Percentiles rank a stretch among this genome's conserved stretches.
Evolutionary conservation across 2,329 filamentous ascomycete species (phyloP).

Genomic region (Sphaerostilbella broomeana): DNA sequence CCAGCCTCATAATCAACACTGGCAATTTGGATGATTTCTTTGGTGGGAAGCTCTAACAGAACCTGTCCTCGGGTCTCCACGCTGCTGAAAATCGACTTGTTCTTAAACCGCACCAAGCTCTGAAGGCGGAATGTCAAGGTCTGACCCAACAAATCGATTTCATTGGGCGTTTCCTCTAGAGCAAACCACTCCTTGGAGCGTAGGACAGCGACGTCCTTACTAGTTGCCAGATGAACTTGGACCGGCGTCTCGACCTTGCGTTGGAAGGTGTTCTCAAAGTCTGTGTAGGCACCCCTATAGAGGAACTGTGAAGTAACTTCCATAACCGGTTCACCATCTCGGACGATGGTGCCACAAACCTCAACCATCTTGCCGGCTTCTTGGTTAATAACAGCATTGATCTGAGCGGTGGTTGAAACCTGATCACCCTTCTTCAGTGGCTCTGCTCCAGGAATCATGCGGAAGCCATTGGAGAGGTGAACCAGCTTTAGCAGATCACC

Average conservation of each 20-base stretch:
- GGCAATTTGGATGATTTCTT: conserved; percentile 96
- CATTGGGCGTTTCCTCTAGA: conserved; percentile 60
- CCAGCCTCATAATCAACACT: conserved; percentile 93
- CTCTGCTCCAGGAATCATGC: conserved; percentile 93
- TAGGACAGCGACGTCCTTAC: conserved; percentile 87
- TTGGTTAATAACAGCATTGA: conserved; percentile 97
- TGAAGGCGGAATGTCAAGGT: conserved; percentile 94
- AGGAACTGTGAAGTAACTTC: conserved; percentile 98
- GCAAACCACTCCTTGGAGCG: conserved; percentile 98
- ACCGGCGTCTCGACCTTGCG: conserved; percentile 93
- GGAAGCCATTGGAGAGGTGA: conserved; percentile 94
- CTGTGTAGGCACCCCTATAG: conserved; percentile 86
- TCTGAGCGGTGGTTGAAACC: conserved; percentile 84
- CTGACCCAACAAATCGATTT: conserved; percentile 83
- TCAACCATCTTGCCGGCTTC: conserved; percentile 99
- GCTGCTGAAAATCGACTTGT: conserved; percentile 82
- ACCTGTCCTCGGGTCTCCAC: conserved; percentile 92
- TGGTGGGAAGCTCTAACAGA: conserved; percentile 86
- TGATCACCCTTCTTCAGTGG: conserved; percentile 94
- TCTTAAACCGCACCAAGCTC: conserved; percentile 89
- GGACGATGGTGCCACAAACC: conserved; percentile 92
- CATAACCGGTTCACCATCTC: conserved; percentile 83
- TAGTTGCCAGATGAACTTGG: conserved; percentile 79
- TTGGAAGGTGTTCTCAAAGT: conserved; percentile 98
- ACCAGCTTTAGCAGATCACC: conserved; percentile 94